These are phyloP conservation scores for Cyclostephanos invisitatus DNA, from an alignment of 108 stramenopile species.

Conservation along the genomic window DNA sequence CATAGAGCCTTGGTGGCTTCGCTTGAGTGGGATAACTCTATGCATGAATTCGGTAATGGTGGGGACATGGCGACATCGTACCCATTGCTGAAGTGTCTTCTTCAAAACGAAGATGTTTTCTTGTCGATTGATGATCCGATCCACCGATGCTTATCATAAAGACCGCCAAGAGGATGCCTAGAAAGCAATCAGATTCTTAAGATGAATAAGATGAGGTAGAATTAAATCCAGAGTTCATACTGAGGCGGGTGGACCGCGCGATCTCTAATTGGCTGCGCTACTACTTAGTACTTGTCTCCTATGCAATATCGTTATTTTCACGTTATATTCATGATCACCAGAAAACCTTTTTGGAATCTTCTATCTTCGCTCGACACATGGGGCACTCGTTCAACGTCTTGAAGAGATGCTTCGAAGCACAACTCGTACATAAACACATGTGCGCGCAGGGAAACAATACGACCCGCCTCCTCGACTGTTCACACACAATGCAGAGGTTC, in stretches of 20 bases:
- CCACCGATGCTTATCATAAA: constrained; percentile 5
- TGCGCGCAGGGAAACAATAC: constrained; percentile 43
- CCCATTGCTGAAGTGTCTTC: constrained; percentile 76
- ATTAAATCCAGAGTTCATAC: no score
- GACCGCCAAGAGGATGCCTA: no score
- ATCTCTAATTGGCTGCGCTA: no score
- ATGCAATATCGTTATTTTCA: no score
- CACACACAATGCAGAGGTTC: constrained; percentile 44
- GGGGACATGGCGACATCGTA: constrained; percentile 42
- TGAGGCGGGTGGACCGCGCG: no score
- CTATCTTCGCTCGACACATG: constrained; percentile 37
- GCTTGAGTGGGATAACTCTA: constrained; percentile 80
- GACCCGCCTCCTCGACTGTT: constrained; percentile 42
- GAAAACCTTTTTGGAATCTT: constrained; percentile 37
- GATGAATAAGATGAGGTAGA: no score
- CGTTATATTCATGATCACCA: constrained; percentile 21
- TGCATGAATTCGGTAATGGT: constrained; percentile 53
- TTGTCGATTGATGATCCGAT: constrained; percentile 51
- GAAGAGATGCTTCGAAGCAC: constrained; percentile 11
- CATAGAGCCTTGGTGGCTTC: constrained; percentile 81
- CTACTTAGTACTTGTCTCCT: no score
- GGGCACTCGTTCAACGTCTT: constrained; percentile 39
- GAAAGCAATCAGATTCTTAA: no score
- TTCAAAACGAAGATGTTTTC: constrained; percentile 82
- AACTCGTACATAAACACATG: constrained; percentile 40